Evolutionary conservation across 805 yeast species (phyloP).

Genomic region (Wickerhamiella vanderwaltii): DNA sequence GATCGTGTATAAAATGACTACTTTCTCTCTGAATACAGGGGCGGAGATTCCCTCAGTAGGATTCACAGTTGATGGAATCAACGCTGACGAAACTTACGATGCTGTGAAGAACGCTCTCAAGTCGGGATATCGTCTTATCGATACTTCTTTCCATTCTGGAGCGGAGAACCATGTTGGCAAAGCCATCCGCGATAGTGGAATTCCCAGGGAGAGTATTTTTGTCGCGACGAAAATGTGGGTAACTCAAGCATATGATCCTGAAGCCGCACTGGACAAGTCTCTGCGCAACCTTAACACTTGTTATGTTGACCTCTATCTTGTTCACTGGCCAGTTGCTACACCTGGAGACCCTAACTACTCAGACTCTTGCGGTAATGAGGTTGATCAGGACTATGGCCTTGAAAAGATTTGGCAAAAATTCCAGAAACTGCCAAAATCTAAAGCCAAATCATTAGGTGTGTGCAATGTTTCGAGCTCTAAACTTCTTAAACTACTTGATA

Average conservation of each 20-base stretch:
- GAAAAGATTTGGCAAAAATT: too few relatives aligned
- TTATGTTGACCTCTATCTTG: constrained; percentile 62
- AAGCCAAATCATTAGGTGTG: too few relatives aligned
- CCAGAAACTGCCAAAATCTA: too few relatives aligned
- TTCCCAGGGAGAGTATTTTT: constrained; percentile 39
- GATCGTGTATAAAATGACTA: too few relatives aligned
- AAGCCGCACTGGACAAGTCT: constrained; percentile 43
- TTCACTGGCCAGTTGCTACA: constrained; percentile 52
- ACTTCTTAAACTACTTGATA: too few relatives aligned
- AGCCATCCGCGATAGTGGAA: constrained; percentile 38
- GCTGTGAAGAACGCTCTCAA: constrained; percentile 46
- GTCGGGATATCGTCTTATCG: constrained; percentile 63
- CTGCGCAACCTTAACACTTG: constrained; percentile 41
- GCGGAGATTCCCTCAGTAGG: constrained; percentile 22
- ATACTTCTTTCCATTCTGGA: constrained; percentile 53
- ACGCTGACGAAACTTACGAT: constrained; percentile 19
- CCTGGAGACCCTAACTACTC: too few relatives aligned
- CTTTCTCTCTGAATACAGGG: too few relatives aligned
- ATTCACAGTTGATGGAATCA: constrained; percentile 21
- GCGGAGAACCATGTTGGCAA: constrained; percentile 51
- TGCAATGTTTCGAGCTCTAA: too few relatives aligned
- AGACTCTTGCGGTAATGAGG: too few relatives aligned
- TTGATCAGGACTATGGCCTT: too few relatives aligned
- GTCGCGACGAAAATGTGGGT: constrained; percentile 69
- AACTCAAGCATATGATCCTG: constrained; percentile 36